Percentiles rank a stretch among this genome's conserved stretches.
phyloP scores from a whole-genome alignment of 306 rosid genomes.

The Dalbergia cochinchinensis region DNA sequence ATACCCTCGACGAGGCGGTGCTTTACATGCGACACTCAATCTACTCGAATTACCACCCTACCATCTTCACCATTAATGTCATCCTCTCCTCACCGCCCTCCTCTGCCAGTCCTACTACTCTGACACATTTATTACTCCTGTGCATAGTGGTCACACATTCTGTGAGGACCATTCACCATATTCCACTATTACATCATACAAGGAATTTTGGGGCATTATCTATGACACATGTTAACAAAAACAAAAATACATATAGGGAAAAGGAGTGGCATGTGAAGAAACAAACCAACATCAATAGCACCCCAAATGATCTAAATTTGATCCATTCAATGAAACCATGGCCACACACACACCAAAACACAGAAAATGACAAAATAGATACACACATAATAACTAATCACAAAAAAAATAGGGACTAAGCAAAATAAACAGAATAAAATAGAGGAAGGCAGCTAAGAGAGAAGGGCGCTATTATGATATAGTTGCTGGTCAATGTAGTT shows the following conservation, averaged over 20 bases:
- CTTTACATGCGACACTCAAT: too few relatives aligned
- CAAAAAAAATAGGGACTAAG: too few relatives aligned
- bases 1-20: too few relatives aligned
- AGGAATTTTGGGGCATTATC: constrained; percentile 6
- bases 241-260: background rate
- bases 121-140: constrained; percentile 45
- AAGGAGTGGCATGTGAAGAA: background rate
- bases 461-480: too few relatives aligned
- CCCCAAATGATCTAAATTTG: constrained; percentile 23
- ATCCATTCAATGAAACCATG: constrained; percentile 22
- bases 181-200: constrained; percentile 15
- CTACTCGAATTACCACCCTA: too few relatives aligned
- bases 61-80: too few relatives aligned
- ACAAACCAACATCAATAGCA: background rate
- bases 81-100: too few relatives aligned
- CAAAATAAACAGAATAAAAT: too few relatives aligned
- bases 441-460: too few relatives aligned
- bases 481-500: too few relatives aligned
- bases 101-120: too few relatives aligned
- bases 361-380: constrained; percentile 37
- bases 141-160: constrained; percentile 41
- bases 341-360: background rate
- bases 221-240: constrained; percentile 24
- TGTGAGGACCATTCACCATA: constrained; percentile 47
- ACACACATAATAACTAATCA: too few relatives aligned